Evolutionary conservation across 129 eudicot genomes (phyloP), one percentile per base, ranked within the genome.

Genomic region (Saposhnikovia divaricata): DNA sequence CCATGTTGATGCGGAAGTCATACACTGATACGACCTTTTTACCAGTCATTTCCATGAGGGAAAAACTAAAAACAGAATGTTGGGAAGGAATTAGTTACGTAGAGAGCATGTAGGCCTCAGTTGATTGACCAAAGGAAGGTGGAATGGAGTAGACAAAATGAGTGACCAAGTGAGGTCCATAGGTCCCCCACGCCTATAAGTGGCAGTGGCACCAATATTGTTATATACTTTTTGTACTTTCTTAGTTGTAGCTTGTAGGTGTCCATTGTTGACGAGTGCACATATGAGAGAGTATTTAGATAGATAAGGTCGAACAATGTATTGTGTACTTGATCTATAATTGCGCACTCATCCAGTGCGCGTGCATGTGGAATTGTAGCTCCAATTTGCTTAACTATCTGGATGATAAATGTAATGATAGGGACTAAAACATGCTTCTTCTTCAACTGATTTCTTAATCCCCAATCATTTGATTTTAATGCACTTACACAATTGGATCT

Each of bases 181-280:
- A 59, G 69, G 37, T 2, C 69, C 69, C 69, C 37, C 69, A 61
- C 69, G 69, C 34, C 16, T 61, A 25, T 61, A 61, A 57, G 28
- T 21, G 28, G 27, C 27, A 21, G 28, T 21, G 28, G 27, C 27
- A 21, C 65, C 65, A 55, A 6, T 55, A 50, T 50, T 15, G 59
- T 18, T 18, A 51, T 18, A 51, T 18, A 51, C 27, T 55, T 55
- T 47, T 59, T 23, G 69, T 61, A 61, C 69, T 61, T 61, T 61
- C 15, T 61, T 61, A n/a, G n/a, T n/a, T n/a, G n/a, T 31, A n/a
- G 69, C n/a, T 61, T n/a, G 34, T 25, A 61, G 69, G 5, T 25
- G 69, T 61, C 15, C 34, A 61, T n/a, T 25, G 69, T 25, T 61
- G 69, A 61, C 69, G 69, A n/a, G 69, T 61, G 69, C 69, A 61